phyloP scores from a whole-genome alignment of 192 early-diverging fungal species.

The Umbelopsis sp. region DNA sequence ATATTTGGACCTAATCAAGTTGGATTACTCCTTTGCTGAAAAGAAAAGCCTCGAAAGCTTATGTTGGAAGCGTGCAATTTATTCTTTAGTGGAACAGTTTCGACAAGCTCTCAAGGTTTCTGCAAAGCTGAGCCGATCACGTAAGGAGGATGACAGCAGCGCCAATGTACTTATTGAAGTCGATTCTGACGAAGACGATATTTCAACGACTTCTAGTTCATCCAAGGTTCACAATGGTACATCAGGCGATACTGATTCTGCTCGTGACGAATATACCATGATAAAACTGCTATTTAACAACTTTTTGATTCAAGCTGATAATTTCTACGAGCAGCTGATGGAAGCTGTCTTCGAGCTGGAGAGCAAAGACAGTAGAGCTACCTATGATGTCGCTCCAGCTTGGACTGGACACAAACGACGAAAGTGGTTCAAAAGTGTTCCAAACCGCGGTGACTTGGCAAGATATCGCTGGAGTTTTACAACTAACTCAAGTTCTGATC shows the following conservation, averaged over 20 bases:
- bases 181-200: conserved; percentile 1
- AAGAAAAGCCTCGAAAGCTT: conserved; percentile 57
- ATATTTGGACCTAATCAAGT: conserved; percentile 45
- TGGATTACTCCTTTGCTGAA: conserved; percentile 46
- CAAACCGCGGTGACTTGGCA: conserved; percentile 51
- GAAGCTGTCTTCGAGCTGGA: conserved; percentile 13
- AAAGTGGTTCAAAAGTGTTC: conserved; percentile 53
- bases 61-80: conserved; percentile 58
- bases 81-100: conserved; percentile 54
- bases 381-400: conserved; percentile 1
- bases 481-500: conserved; percentile 28
- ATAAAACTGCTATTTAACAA: conserved; percentile 39
- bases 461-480: conserved; percentile 52
- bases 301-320: conserved; percentile 48
- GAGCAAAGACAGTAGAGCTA: not conserved
- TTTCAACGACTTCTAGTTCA: not conserved
- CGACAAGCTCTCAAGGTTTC: conserved; percentile 42
- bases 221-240: not conserved
- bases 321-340: conserved; percentile 46
- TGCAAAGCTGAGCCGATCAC: not conserved
- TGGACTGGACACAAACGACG: conserved; percentile 24
- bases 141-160: conserved; percentile 10
- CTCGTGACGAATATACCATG: conserved; percentile 12
- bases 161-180: not conserved
- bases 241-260: not conserved